Conservation (phyloP, 306 rosid genomes). For the Malus sylvestris region DNA sequence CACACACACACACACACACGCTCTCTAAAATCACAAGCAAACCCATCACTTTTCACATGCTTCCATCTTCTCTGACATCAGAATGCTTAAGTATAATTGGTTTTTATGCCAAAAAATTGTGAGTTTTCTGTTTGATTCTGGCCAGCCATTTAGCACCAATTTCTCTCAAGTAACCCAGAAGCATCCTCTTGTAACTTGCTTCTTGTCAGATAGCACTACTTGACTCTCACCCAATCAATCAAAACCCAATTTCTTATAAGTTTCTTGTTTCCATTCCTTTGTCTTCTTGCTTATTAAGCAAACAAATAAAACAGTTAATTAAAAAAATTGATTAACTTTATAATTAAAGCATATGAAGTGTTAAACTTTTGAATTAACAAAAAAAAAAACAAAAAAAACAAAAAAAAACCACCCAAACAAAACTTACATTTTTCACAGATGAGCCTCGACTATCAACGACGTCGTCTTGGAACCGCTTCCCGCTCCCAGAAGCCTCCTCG, state of each 20-base stretch:
- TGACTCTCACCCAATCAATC: background rate
- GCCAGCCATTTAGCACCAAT: background rate
- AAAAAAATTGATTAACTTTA: background rate
- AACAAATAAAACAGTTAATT: background rate
- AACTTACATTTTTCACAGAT: slow-evolving; percentile 57
- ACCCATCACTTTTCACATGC: slow-evolving; percentile 15
- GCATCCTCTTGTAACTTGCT: background rate
- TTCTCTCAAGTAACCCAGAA: background rate
- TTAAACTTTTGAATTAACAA: background rate
- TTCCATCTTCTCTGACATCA: background rate
- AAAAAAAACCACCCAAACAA: background rate
- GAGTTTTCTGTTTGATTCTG: background rate
- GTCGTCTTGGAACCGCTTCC: slow-evolving; percentile 70
- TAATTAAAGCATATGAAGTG: background rate
- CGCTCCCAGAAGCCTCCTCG: slow-evolving; percentile 87
- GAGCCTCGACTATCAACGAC: slow-evolving; percentile 53
- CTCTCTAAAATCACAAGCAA: background rate
- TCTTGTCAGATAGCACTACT: slow-evolving; percentile 1
- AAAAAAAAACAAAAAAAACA: no score
- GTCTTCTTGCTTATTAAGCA: slow-evolving; percentile 1
- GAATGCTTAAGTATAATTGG: background rate
- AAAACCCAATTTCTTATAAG: background rate
- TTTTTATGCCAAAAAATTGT: background rate
- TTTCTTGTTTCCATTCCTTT: background rate
- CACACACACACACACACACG: no score